These are phyloP conservation scores for Heterobasidion occidentale DNA, from an alignment of 1,284 basidiomycete species.

Conservation along the genomic window DNA sequence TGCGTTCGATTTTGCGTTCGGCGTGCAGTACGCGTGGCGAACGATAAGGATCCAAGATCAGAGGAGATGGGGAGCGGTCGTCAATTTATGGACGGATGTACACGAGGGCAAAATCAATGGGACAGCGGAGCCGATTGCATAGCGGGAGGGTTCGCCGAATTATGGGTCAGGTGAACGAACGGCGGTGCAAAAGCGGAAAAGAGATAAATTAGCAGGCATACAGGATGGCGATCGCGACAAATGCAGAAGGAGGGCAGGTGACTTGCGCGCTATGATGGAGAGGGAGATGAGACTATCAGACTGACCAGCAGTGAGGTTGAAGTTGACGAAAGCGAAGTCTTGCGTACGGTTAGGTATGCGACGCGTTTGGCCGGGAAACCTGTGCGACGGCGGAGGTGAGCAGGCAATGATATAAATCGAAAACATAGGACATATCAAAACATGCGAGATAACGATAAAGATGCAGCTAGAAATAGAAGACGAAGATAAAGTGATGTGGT, in stretches of 20 bases:
- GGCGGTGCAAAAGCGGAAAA: no score
- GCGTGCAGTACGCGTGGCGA: not conserved
- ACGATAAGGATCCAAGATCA: not conserved
- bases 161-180: no score
- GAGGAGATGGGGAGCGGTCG: no score
- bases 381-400: conserved; percentile 17
- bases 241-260: not conserved
- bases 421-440: not conserved
- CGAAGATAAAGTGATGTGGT: no score
- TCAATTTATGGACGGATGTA: no score
- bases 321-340: conserved; percentile 71
- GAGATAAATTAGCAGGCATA: not conserved
- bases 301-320: conserved; percentile 71
- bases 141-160: no score
- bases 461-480: no score
- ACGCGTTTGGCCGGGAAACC: conserved; percentile 46
- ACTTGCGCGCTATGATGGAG: not conserved
- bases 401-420: conserved; percentile 3
- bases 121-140: no score
- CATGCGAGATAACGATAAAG: not conserved
- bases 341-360: conserved; percentile 50
- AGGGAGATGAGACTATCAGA: not conserved
- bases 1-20: not conserved
- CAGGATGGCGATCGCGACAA: no score
- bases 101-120: no score